Evolutionary conservation across 805 yeast genomes (phyloP), one percentile per base, ranked within the genome.

Genomic region (Saturnispora bothae): DNA sequence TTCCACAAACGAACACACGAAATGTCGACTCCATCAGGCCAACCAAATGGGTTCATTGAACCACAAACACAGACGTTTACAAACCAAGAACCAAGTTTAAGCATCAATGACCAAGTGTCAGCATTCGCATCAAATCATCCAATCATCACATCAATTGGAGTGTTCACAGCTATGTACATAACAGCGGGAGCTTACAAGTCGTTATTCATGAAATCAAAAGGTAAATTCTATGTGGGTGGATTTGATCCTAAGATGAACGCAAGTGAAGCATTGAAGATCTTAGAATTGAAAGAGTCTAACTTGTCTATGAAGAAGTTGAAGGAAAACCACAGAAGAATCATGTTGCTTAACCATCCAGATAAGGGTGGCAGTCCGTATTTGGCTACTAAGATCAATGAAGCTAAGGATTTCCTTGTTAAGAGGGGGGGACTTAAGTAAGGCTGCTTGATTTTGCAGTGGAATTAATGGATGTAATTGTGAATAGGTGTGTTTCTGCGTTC

Each of bases 291-390:
- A 46, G 92, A 82, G 56, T 65, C 74, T 27, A 75, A 70, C 17
- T 60, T 77, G 52, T 66, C 73, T 30, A 76, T 73, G 58, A 70
- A 76, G 43, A 77, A 69, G 50, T 66, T 86, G 51, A 80, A 81
- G 54, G 85, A 79, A 44, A 78, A 76, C 43, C 95, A 88, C 56
- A 73, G 95, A 61, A 68, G 67, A 49, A 78, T 86, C 51, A 83
- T 88, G 92, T 61, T 84, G 60, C 72, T 81, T 35, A 88, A 88
- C 57, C 96, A 88, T 55, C 96, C 96, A 9, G 96, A 88, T 64
- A 82, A 78, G 55, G 96, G 96, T 25, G 96, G 96, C 2, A 80
- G 94, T 9, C 83, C 94, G 20, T 85, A 72, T 51, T 57, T 88
- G 58, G 95, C 96, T 33, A 78, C 88, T 42, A 88, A 88, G 65